Base-by-base conservation (phyloP, 768 basidiomycete genomes). In the Lanmaoa rubissima region DNA sequence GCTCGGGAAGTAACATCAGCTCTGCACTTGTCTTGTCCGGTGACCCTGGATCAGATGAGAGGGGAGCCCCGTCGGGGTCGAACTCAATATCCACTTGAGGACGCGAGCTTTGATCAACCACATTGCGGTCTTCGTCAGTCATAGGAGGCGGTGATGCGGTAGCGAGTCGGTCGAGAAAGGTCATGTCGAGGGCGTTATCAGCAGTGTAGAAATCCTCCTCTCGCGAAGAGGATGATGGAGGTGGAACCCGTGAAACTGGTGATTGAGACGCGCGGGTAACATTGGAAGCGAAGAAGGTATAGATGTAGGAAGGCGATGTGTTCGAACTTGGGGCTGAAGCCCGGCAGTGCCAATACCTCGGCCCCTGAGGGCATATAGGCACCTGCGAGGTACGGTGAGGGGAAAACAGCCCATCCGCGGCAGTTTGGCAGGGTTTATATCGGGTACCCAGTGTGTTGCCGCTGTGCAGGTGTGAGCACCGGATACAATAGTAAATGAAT, bases 371-470 rank as follows among this genome's bases (percentile, higher is more conserved):
- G 26, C 66, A 72, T 26, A 69, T 56, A 8, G 69, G 71, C 3
- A 57, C 53, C 16, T 53, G 65, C 19, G 56, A 66, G 38, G 38
- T 43, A 54, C 46, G 61, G 19, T 54, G 60, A 35, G 60, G 61
- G 7, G 72, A 60, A 62, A 75, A 70, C 38, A 81, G 67, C 44
- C 78, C 76, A 41, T 80, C 79, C 13, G 78, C 78, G 1, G 85
- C 83, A 21, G 79, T 79, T 62, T 79, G 78, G 61, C 86, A 86
- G 1, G 84, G 84, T 36, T 77, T 78, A 62, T 82, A 85, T 31
- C 85, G 77, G 6, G 79, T 85, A 28, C 87, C 87, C 12, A 88
- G 73, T 4, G 83, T 73, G 55, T 87, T 88, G 1, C 87, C 87
- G 58, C 85, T 86, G 58, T 26, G n/a, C 44, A 45, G n/a, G 26